phyloP scores from a whole-genome alignment of 1,139 yeast genomes.

The Magnusiomyces sp. region DNA sequence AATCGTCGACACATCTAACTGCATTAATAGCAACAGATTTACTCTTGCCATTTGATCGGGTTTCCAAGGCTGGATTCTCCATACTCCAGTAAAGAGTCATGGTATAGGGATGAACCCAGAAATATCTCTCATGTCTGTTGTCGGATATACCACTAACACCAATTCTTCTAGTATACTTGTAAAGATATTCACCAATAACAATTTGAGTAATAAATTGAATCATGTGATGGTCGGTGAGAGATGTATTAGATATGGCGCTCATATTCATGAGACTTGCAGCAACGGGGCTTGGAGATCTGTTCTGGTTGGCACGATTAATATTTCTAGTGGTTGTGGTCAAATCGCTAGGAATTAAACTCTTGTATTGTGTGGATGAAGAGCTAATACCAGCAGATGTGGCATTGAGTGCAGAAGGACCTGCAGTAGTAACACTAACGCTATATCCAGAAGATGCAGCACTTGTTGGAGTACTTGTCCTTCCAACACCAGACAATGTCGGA shows the following conservation, averaged over 20 bases:
- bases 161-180: slow-evolving; percentile 78
- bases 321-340: no score
- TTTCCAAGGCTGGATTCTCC: slow-evolving; percentile 64
- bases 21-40: slow-evolving; percentile 75
- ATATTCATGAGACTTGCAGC: slow-evolving; percentile 16
- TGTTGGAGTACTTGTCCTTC: no score
- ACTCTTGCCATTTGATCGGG: slow-evolving; percentile 40
- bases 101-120: slow-evolving; percentile 96
- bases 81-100: slow-evolving; percentile 86
- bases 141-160: slow-evolving; percentile 70
- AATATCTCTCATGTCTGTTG: slow-evolving; percentile 80
- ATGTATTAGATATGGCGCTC: slow-evolving; percentile 37
- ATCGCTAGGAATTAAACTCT: no score
- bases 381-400: no score
- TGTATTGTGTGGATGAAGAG: no score
- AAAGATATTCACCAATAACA: slow-evolving; percentile 84
- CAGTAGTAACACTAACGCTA: no score
- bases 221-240: slow-evolving; percentile 59
- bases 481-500: no score
- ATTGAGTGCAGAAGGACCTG: no score
- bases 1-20: slow-evolving; percentile 74
- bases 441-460: no score
- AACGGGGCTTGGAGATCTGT: slow-evolving; percentile 6
- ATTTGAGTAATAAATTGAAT: slow-evolving; percentile 87
- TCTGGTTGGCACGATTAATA: no score